Conservation (phyloP, 148 eudicot species). For the Nepenthes mirabilis region DNA sequence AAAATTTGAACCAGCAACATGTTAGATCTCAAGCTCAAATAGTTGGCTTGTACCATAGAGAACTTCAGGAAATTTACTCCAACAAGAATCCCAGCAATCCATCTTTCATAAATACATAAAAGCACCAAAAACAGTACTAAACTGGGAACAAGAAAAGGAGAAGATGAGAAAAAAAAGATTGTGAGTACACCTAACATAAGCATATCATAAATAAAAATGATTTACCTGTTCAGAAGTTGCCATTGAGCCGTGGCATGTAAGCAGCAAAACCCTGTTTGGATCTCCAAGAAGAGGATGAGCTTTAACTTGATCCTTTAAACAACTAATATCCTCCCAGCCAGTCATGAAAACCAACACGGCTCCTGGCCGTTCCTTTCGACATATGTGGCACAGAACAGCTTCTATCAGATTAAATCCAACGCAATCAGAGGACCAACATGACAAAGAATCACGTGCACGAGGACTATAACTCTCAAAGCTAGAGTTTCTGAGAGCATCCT, state of each 20-base stretch:
- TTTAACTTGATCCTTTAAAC: slow-evolving; percentile 86
- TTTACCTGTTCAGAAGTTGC: slow-evolving; percentile 89
- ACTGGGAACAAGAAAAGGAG: too few relatives aligned
- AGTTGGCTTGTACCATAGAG: too few relatives aligned
- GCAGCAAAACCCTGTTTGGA: slow-evolving; percentile 85
- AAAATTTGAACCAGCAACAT: too few relatives aligned
- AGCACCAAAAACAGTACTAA: too few relatives aligned
- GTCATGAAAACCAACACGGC: slow-evolving; percentile 98
- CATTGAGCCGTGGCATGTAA: slow-evolving; percentile 99
- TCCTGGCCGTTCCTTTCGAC: slow-evolving; percentile 92
- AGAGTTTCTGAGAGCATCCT: slow-evolving; percentile 73
- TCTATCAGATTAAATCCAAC: slow-evolving; percentile 95
- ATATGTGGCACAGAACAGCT: slow-evolving; percentile 87
- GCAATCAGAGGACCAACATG: slow-evolving; percentile 83
- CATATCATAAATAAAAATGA: neutral
- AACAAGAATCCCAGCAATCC: too few relatives aligned
- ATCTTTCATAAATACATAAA: too few relatives aligned
- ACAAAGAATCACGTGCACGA: slow-evolving; percentile 84
- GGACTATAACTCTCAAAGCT: slow-evolving; percentile 75
- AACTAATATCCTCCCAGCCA: slow-evolving; percentile 99
- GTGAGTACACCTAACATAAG: neutral
- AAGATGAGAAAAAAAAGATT: neutral
- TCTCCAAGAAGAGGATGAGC: slow-evolving; percentile 97
- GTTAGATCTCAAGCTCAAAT: too few relatives aligned
- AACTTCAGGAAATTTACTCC: too few relatives aligned